Evolutionary conservation across 2,329 filamentous ascomycete genomes (phyloP).

Genomic region (Lachnellula occidentalis): DNA sequence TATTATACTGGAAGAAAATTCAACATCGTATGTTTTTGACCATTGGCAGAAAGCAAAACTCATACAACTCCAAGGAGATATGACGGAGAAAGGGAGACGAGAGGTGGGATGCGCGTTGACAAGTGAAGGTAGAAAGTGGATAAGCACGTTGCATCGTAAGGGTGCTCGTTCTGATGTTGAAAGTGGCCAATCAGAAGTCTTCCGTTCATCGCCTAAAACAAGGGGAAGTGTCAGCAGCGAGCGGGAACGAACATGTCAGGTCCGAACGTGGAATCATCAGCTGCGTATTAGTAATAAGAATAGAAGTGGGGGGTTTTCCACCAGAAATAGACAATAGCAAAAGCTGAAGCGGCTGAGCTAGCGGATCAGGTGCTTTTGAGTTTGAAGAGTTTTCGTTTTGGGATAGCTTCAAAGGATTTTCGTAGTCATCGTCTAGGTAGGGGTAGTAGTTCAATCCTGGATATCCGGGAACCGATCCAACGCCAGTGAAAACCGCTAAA

Average conservation of each 20-base stretch:
- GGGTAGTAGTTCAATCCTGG: too few species aligned
- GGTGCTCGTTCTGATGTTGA: background rate
- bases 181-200: background rate
- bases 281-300: background rate
- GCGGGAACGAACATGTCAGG: background rate
- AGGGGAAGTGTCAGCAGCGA: background rate
- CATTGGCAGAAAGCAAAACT: background rate
- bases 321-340: background rate
- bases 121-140: background rate
- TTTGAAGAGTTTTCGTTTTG: too few species aligned
- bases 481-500: conserved; percentile 1
- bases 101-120: background rate
- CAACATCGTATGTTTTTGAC: background rate
- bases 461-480: background rate
- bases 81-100: background rate
- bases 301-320: background rate
- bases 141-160: background rate
- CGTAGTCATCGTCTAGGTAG: too few species aligned
- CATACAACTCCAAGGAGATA: background rate
- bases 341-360: background rate
- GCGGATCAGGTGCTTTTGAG: background rate
- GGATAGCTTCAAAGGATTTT: too few species aligned
- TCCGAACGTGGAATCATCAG: background rate
- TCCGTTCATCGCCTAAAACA: background rate
- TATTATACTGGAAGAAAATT: background rate